Evolutionary conservation across 495 filamentous ascomycete genomes (phyloP).

Genomic region (Hypoxylon intermedium): DNA sequence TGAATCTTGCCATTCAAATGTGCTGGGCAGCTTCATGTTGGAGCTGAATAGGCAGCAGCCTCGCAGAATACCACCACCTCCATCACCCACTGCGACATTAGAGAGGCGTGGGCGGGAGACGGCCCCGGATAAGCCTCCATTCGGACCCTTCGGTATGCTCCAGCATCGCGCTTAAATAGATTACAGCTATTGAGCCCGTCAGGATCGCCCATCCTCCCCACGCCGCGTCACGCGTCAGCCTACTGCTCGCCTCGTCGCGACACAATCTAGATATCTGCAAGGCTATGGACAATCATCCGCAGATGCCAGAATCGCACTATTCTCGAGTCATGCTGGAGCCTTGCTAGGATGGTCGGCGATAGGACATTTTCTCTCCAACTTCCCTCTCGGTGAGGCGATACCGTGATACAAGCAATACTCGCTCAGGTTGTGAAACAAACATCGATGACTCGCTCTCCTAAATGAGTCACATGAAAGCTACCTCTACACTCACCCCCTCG

Average conservation of each 20-base stretch:
- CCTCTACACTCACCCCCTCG: slow-evolving; percentile 16
- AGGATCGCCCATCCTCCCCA: slow-evolving; percentile 10
- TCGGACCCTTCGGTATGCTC: slow-evolving; percentile 14
- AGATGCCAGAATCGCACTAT: slow-evolving; percentile 17
- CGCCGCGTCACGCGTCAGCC: slow-evolving; percentile 33
- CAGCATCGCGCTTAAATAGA: slow-evolving; percentile 24
- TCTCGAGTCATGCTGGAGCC: slow-evolving; percentile 1
- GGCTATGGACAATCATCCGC: slow-evolving; percentile 6
- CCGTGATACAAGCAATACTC: slow-evolving; percentile 9
- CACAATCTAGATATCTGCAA: slow-evolving; percentile 15
- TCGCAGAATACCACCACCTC: slow-evolving; percentile 16
- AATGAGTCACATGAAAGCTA: slow-evolving; percentile 33
- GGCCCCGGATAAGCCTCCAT: slow-evolving; percentile 12
- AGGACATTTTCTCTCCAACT: not conserved
- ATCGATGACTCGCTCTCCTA: slow-evolving; percentile 3
- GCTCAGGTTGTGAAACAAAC: slow-evolving; percentile 8
- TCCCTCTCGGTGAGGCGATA: slow-evolving; percentile 1
- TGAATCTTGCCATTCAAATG: slow-evolving; percentile 22
- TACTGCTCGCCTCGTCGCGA: slow-evolving; percentile 18
- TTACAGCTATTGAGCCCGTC: not conserved
- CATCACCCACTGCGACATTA: slow-evolving; percentile 13
- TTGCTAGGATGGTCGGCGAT: not conserved
- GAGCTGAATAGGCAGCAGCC: slow-evolving; percentile 36
- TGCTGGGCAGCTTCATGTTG: slow-evolving; percentile 8
- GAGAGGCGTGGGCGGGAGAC: slow-evolving; percentile 7